A percentile compares a stretch with the other conserved stretches of the same genome.
phyloP scores from a whole-genome alignment of 768 basidiomycete species.

The Lentinula lateritia region DNA sequence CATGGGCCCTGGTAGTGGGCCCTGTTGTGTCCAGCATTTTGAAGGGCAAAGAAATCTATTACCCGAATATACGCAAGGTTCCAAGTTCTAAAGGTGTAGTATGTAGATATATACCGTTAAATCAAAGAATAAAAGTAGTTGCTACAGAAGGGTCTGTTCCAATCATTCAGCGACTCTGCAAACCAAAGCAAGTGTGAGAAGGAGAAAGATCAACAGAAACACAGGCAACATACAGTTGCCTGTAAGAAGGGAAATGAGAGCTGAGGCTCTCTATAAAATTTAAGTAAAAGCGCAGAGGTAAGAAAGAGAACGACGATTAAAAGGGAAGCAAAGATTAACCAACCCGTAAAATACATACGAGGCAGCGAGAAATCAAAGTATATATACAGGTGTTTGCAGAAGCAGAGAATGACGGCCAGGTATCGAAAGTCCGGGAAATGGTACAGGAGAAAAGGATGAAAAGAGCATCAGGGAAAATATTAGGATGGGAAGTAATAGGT shows the following conservation, averaged over 20 bases:
- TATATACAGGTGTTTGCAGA: constrained; percentile 4
- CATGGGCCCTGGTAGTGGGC: too few relatives aligned
- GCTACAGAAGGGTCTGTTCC: constrained; percentile 8
- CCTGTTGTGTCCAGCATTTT: too few relatives aligned
- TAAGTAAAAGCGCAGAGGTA: constrained; percentile 8
- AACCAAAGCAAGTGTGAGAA: constrained; percentile 3
- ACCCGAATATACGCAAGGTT: not conserved
- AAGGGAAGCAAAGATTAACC: constrained; percentile 10
- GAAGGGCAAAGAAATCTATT: not conserved
- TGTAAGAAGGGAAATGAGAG: constrained; percentile 5
- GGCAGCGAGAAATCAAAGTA: not conserved
- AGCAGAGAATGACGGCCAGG: not conserved
- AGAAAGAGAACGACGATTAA: constrained; percentile 10
- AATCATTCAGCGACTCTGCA: constrained; percentile 7
- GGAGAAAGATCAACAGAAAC: constrained; percentile 16
- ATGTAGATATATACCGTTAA: constrained; percentile 5
- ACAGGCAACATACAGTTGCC: constrained; percentile 12
- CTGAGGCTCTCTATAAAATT: not conserved
- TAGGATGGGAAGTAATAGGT: not conserved
- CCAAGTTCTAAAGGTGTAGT: constrained; percentile 1
- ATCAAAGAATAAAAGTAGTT: constrained; percentile 14
- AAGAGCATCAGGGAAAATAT: not conserved
- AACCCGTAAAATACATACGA: not conserved
- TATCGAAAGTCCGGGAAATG: constrained; percentile 3
- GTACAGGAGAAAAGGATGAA: not conserved